Evolutionary conservation across 1,284 basidiomycete species (phyloP).

Genomic region (Ustilago nuda): DNA sequence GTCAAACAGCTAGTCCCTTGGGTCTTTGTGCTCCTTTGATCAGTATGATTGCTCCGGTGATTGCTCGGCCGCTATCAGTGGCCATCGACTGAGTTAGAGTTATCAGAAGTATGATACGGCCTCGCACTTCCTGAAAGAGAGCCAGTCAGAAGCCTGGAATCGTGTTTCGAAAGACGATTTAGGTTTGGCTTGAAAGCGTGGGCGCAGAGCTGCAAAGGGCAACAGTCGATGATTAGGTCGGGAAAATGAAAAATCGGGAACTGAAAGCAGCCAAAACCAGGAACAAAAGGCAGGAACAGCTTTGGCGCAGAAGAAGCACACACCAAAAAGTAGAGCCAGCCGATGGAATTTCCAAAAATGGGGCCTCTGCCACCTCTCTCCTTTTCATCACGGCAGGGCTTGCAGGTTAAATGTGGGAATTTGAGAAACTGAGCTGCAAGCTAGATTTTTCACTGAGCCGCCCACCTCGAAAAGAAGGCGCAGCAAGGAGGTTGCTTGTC

Average conservation of each 20-base stretch:
- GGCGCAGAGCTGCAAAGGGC: constrained; percentile 2
- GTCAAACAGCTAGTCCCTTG: constrained; percentile 6
- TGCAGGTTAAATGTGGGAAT: constrained; percentile 12
- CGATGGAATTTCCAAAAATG: constrained; percentile 1
- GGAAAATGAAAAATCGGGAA: constrained; percentile 2
- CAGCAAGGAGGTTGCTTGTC: constrained; percentile 13
- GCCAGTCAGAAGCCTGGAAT: not conserved
- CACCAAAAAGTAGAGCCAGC: not conserved
- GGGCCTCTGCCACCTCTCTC: not conserved
- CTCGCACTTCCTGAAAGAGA: too few species aligned
- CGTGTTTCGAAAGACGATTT: not conserved
- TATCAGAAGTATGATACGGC: too few species aligned
- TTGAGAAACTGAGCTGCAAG: constrained; percentile 1
- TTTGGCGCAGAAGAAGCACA: not conserved
- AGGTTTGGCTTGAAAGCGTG: not conserved
- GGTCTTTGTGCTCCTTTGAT: not conserved
- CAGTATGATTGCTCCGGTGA: constrained; percentile 16
- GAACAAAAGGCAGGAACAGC: constrained; percentile 4
- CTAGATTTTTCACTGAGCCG: constrained; percentile 17
- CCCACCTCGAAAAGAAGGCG: constrained; percentile 5
- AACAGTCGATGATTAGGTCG: not conserved
- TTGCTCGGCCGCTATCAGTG: constrained; percentile 22
- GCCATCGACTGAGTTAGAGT: not conserved
- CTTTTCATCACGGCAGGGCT: not conserved
- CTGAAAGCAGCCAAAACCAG: not conserved